Evolutionary conservation across 495 filamentous ascomycete genomes (phyloP).

Genomic region (Penicillium angulare): DNA sequence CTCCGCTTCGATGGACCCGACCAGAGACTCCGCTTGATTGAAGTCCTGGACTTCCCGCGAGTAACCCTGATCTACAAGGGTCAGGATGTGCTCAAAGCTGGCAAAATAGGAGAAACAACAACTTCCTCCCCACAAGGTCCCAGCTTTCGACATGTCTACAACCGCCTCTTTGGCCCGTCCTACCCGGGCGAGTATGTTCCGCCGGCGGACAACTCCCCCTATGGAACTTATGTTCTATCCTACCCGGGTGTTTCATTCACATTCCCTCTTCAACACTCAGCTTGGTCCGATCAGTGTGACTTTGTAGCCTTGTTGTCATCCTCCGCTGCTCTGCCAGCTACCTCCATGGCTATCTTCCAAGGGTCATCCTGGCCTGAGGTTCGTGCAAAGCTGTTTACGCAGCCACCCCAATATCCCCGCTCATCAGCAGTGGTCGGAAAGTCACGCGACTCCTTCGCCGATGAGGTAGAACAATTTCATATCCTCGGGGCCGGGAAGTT

Average conservation of each 20-base stretch:
- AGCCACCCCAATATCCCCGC: slow-evolving; percentile 64
- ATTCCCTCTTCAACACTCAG: slow-evolving; percentile 72
- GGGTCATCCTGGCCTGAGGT: slow-evolving; percentile 87
- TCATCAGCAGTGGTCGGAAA: slow-evolving; percentile 54
- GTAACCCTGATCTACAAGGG: slow-evolving; percentile 79
- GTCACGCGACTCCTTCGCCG: slow-evolving; percentile 62
- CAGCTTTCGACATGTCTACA: slow-evolving; percentile 86
- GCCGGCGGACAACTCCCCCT: slow-evolving; percentile 49
- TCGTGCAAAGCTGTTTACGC: slow-evolving; percentile 71
- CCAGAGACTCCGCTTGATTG: slow-evolving; percentile 86
- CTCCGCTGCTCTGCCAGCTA: slow-evolving; percentile 67
- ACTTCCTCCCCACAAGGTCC: slow-evolving; percentile 58
- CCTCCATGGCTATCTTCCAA: slow-evolving; percentile 82
- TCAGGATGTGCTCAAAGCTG: slow-evolving; percentile 72
- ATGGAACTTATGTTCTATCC: slow-evolving; percentile 77
- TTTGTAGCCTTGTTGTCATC: slow-evolving; percentile 85
- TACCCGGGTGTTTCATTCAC: slow-evolving; percentile 93
- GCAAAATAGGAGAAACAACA: slow-evolving; percentile 39
- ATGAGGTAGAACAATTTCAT: slow-evolving; percentile 78
- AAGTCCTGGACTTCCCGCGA: slow-evolving; percentile 88
- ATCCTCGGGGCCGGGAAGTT: slow-evolving; percentile 73
- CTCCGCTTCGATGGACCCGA: slow-evolving; percentile 92
- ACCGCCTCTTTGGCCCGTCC: slow-evolving; percentile 84
- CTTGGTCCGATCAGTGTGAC: slow-evolving; percentile 80
- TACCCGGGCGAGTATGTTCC: slow-evolving; percentile 88